Evolutionary conservation across 352 stramenopile species (phyloP).

Genomic region (Phytophthora fragariae): DNA sequence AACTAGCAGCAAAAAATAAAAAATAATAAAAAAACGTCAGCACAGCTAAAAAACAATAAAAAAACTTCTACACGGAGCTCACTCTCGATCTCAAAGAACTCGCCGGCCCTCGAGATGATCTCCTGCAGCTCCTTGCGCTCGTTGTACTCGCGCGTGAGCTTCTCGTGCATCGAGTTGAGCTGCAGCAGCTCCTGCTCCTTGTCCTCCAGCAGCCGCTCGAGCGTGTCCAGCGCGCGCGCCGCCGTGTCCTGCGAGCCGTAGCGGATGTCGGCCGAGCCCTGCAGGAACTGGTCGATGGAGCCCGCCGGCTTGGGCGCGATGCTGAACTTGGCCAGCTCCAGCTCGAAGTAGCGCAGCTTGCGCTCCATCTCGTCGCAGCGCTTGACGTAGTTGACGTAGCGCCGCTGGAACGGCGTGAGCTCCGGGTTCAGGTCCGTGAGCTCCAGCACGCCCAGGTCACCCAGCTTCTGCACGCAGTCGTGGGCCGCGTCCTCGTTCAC

Average conservation of each 20-base stretch:
- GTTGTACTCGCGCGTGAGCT: slow-evolving; percentile 98
- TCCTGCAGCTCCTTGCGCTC: slow-evolving; percentile 92
- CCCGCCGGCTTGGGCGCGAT: slow-evolving; percentile 81
- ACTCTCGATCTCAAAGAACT: slow-evolving; percentile 91
- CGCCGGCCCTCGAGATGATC: slow-evolving; percentile 77
- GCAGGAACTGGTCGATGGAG: slow-evolving; percentile 82
- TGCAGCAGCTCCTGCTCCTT: slow-evolving; percentile 97
- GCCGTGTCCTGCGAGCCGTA: slow-evolving; percentile 87
- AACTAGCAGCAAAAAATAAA: slow-evolving; percentile 39
- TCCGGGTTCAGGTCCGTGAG: slow-evolving; percentile 99
- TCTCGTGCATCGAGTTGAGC: slow-evolving; percentile 98
- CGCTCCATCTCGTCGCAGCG: slow-evolving; percentile 99
- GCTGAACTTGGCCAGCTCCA: slow-evolving; percentile 95
- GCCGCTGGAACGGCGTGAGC: slow-evolving; percentile 98
- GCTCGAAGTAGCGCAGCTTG: slow-evolving; percentile 97
- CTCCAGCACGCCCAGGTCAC: slow-evolving; percentile 96
- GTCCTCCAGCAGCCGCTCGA: slow-evolving; percentile 96
- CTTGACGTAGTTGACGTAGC: slow-evolving; percentile 99
- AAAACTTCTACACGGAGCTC: slow-evolving; percentile 10
- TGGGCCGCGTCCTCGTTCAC: slow-evolving; percentile 98
- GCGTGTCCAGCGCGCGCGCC: slow-evolving; percentile 90
- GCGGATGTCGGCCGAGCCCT: slow-evolving; percentile 73
- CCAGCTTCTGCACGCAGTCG: slow-evolving; percentile 97
- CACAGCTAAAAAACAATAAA: not conserved
- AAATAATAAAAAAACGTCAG: slow-evolving; percentile 15